phyloP scores from a whole-genome alignment of 179 eudicot genomes.

The Silene vulgaris region DNA sequence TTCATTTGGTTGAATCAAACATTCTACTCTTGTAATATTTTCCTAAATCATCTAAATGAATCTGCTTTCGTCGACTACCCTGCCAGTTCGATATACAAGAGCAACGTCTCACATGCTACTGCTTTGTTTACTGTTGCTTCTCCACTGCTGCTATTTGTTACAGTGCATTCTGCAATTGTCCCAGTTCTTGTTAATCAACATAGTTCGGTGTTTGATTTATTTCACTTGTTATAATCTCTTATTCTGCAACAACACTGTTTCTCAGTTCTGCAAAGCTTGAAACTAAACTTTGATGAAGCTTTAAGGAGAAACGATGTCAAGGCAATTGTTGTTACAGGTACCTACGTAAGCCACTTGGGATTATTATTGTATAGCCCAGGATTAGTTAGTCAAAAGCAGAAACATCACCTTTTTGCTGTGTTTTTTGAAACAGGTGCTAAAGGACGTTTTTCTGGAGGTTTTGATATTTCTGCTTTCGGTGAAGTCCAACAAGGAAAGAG shows the following conservation, averaged over 20 bases:
- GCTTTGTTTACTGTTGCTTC: background rate
- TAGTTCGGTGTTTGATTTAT: background rate
- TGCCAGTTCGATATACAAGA: background rate
- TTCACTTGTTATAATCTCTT: background rate
- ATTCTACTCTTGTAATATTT: no score
- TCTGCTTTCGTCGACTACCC: background rate
- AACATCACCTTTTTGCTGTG: background rate
- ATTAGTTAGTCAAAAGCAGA: background rate
- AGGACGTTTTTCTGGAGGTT: slow-evolving; percentile 91
- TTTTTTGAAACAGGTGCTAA: slow-evolving; percentile 56
- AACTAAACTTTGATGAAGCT: slow-evolving; percentile 59
- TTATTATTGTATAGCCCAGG: slow-evolving; percentile 10
- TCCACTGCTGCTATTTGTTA: no score
- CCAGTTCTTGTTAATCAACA: background rate
- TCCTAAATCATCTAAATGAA: no score
- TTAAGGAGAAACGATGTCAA: slow-evolving; percentile 65
- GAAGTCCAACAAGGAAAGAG: slow-evolving; percentile 56
- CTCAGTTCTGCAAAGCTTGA: slow-evolving; percentile 62
- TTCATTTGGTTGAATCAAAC: no score
- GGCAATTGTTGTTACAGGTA: slow-evolving; percentile 85
- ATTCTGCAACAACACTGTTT: slow-evolving; percentile 10
- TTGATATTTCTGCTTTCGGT: slow-evolving; percentile 78
- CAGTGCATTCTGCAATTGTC: background rate
- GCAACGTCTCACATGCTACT: background rate
- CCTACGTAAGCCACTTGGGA: background rate